Percentiles rank a stretch among this genome's conserved stretches.
phyloP scores from a whole-genome alignment of 2,329 filamentous ascomycete genomes.

The Pseudopithomyces maydicus region DNA sequence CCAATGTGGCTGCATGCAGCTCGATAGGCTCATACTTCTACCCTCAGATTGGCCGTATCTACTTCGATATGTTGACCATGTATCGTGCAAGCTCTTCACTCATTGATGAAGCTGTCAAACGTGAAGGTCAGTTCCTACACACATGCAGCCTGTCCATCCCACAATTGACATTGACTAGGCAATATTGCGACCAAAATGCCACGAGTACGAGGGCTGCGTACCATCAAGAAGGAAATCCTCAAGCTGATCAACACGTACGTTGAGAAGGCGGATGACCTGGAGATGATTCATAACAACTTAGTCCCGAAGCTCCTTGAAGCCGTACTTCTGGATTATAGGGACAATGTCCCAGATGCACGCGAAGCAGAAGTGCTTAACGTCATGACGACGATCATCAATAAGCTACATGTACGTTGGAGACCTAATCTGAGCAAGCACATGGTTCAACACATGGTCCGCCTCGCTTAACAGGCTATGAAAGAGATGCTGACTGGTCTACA shows the following conservation, averaged over 20 bases:
- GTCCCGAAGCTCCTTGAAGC: slow-evolving; percentile 95
- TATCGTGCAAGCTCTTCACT: slow-evolving; percentile 95
- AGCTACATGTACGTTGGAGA: slow-evolving; percentile 83
- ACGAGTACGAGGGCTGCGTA: slow-evolving; percentile 90
- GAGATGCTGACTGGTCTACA: slow-evolving; percentile 47
- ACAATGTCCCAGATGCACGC: slow-evolving; percentile 92
- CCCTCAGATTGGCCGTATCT: slow-evolving; percentile 95
- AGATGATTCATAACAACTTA: slow-evolving; percentile 91
- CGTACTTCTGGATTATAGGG: slow-evolving; percentile 93
- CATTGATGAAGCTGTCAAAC: slow-evolving; percentile 89
- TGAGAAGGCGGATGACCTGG: slow-evolving; percentile 94
- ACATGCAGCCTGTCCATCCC: not conserved
- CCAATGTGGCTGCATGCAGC: slow-evolving; percentile 96
- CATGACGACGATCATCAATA: slow-evolving; percentile 96
- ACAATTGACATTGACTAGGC: slow-evolving; percentile 58
- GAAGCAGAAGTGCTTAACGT: slow-evolving; percentile 97
- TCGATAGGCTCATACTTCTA: slow-evolving; percentile 98
- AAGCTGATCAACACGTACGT: slow-evolving; percentile 99
- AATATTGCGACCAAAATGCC: slow-evolving; percentile 97
- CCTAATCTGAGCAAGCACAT: slow-evolving; percentile 58
- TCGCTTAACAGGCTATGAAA: slow-evolving; percentile 24
- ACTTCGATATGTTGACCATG: slow-evolving; percentile 99
- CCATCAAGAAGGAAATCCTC: slow-evolving; percentile 98
- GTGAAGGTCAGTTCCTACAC: slow-evolving; percentile 67
- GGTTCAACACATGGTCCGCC: slow-evolving; percentile 52